Conservation (phyloP, 2,329 filamentous ascomycete genomes). For the Neoscytalidium dimidiatum region DNA sequence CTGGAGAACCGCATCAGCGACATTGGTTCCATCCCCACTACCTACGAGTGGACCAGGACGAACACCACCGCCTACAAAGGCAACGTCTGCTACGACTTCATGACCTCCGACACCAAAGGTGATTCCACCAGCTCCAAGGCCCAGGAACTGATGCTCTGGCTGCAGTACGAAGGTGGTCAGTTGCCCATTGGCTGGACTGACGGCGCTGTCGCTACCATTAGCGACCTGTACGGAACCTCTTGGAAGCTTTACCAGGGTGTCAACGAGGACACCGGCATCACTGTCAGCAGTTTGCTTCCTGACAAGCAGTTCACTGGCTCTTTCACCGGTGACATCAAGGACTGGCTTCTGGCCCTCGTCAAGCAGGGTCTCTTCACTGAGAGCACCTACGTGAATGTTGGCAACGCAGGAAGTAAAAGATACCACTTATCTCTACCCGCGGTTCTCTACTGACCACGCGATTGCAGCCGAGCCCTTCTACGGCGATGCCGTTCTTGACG, state of each 20-base stretch:
- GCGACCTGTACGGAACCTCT: constrained; percentile 21
- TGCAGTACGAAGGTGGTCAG: constrained; percentile 45
- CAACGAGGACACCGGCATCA: constrained; percentile 47
- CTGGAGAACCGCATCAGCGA: constrained; percentile 42
- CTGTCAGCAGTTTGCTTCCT: constrained; percentile 42
- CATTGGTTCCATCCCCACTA: constrained; percentile 43
- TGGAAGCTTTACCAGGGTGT: constrained; percentile 48
- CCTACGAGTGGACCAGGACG: constrained; percentile 39
- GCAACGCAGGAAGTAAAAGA: constrained; percentile 38
- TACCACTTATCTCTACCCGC: not conserved
- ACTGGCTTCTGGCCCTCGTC: constrained; percentile 44
- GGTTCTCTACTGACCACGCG: not conserved
- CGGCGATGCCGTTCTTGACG: constrained; percentile 26
- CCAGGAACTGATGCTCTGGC: constrained; percentile 50
- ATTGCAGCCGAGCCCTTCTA: constrained; percentile 25
- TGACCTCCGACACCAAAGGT: constrained; percentile 45
- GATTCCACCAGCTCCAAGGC: constrained; percentile 43
- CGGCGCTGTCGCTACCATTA: constrained; percentile 34
- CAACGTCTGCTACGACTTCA: constrained; percentile 49
- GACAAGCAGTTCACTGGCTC: constrained; percentile 40
- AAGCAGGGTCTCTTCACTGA: constrained; percentile 36
- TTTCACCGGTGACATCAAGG: constrained; percentile 44
- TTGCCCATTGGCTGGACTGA: constrained; percentile 46
- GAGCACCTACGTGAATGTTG: constrained; percentile 46
- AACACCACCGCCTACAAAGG: constrained; percentile 22